A percentile compares a stretch with the other conserved stretches of the same genome.
Evolutionary conservation across 352 stramenopile genomes (phyloP).

Genomic region (Sclerospora graminicola): DNA sequence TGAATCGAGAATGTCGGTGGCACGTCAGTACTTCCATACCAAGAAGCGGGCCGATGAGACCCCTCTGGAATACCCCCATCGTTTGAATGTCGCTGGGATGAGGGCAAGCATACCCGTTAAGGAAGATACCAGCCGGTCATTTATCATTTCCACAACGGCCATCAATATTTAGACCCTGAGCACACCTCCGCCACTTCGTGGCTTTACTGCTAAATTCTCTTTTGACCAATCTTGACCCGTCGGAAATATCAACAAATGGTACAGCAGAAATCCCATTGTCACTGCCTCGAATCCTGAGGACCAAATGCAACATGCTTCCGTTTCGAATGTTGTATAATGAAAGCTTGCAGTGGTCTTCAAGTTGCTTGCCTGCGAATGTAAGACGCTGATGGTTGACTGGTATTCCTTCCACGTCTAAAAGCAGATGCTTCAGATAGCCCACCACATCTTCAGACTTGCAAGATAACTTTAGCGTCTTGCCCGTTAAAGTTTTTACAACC

Average conservation of each 20-base stretch:
- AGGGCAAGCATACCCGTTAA: no score
- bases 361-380: not conserved
- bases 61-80: no score
- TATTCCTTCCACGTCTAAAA: conserved; percentile 1
- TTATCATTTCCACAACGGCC: conserved; percentile 7
- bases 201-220: conserved; percentile 4
- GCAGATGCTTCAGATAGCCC: conserved; percentile 1
- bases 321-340: not conserved
- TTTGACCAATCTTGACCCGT: conserved; percentile 6
- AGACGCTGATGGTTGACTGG: conserved; percentile 1
- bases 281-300: not conserved
- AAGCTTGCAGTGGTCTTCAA: conserved; percentile 1
- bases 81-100: no score
- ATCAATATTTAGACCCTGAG: conserved; percentile 24
- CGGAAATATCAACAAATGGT: conserved; percentile 19
- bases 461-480: not conserved
- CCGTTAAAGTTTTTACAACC: not conserved
- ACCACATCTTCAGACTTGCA: conserved; percentile 1
- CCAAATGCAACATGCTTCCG: not conserved
- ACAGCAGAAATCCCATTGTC: not conserved
- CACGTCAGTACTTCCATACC: no score
- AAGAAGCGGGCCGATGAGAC: no score
- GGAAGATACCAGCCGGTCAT: no score
- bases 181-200: conserved; percentile 1
- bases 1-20: no score